Percentiles rank a stretch among this genome's conserved stretches.
Conservation (phyloP, 768 basidiomycete genomes). For the Paxillus ammoniavirescens region DNA sequence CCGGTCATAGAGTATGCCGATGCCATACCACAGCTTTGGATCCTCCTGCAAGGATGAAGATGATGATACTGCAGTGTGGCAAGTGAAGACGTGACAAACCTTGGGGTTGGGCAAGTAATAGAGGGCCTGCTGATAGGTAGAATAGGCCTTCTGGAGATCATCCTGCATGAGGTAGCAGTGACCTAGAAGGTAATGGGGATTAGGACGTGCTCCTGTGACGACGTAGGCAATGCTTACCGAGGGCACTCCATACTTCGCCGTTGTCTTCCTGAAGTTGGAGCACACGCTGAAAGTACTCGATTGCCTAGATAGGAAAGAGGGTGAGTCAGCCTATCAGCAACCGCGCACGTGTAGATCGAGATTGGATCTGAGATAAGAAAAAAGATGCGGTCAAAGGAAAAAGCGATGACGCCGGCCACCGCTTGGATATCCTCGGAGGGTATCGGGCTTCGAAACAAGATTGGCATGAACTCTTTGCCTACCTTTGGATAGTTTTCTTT, state of each 20-base stretch:
- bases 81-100: conserved; percentile 39
- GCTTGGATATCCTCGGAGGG: conserved; percentile 30
- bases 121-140: conserved; percentile 96
- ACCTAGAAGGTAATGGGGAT: conserved; percentile 43
- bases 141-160: conserved; percentile 97
- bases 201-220: conserved; percentile 12
- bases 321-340: conserved; percentile 23
- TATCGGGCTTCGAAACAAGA: conserved; percentile 26
- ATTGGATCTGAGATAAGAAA: conserved; percentile 21
- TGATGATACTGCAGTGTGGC: conserved; percentile 8
- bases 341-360: conserved; percentile 28
- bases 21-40: conserved; percentile 99
- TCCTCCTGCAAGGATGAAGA: conserved; percentile 59
- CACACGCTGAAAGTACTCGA: conserved; percentile 95
- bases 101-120: conserved; percentile 96
- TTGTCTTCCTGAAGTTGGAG: conserved; percentile 90
- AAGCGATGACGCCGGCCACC: conserved; percentile 21
- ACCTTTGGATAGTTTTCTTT: conserved; percentile 98
- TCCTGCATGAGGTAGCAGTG: conserved; percentile 99
- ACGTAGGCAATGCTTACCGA: conserved; percentile 53
- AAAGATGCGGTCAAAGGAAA: conserved; percentile 9
- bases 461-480: conserved; percentile 32
- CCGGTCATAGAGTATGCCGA: conserved; percentile 97
- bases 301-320: conserved; percentile 58
- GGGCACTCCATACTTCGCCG: conserved; percentile 97